A percentile compares a stretch with the other conserved stretches of the same genome.
phyloP scores from a whole-genome alignment of 208 protist species.

The Trypanosoma caninum region DNA sequence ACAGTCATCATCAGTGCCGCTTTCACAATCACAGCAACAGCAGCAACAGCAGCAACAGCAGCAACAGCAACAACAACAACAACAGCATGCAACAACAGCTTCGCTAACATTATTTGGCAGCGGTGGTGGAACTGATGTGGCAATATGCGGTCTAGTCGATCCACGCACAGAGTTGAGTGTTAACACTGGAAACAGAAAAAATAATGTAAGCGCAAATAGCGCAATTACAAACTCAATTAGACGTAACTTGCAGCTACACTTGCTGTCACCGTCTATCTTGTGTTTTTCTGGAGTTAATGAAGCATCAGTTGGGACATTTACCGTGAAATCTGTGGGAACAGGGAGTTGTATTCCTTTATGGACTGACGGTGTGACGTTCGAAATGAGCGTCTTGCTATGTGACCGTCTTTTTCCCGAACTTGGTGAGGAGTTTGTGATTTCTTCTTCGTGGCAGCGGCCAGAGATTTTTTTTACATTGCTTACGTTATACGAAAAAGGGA shows the following conservation, averaged over 20 bases:
- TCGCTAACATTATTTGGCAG: too few species aligned
- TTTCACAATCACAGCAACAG: not conserved
- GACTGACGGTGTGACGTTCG: slow-evolving; percentile 44
- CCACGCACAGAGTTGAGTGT: too few species aligned
- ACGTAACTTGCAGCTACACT: too few species aligned
- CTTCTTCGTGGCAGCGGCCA: slow-evolving; percentile 25
- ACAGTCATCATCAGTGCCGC: too few species aligned
- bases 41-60: slow-evolving; percentile 5
- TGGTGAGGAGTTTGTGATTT: slow-evolving; percentile 36
- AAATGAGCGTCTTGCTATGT: slow-evolving; percentile 46
- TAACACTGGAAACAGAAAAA: too few species aligned
- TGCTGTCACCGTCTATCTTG: slow-evolving; percentile 20
- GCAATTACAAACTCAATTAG: too few species aligned
- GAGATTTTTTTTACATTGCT: slow-evolving; percentile 34
- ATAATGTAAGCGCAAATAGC: too few species aligned
- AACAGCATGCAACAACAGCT: not conserved
- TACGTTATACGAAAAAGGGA: slow-evolving; percentile 23
- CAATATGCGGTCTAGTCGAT: too few species aligned
- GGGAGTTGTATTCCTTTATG: slow-evolving; percentile 37
- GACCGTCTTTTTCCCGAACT: slow-evolving; percentile 47
- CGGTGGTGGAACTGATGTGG: too few species aligned
- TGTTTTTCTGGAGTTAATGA: slow-evolving; percentile 20
- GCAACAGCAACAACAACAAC: not conserved
- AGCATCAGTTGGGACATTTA: slow-evolving; percentile 8
- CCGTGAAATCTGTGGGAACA: slow-evolving; percentile 4